Evolutionary conservation across 495 filamentous ascomycete species (phyloP).

Genomic region (Pyronema domesticum): DNA sequence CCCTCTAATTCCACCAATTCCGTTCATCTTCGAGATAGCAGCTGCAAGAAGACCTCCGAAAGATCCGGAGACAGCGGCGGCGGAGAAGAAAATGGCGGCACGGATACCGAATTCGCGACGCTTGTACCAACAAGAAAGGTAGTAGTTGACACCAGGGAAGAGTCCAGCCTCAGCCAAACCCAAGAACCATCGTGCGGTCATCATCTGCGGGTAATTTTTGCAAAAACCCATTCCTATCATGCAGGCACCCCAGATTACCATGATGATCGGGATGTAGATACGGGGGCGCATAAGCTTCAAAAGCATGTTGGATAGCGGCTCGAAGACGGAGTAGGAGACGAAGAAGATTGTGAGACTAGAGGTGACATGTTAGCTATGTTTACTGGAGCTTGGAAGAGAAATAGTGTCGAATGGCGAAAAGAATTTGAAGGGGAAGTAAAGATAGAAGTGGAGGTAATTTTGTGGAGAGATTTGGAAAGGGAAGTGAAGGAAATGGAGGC

Average conservation of each 20-base stretch:
- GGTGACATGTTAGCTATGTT: background rate
- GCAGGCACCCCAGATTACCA: slow-evolving; percentile 45
- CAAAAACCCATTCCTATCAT: slow-evolving; percentile 72
- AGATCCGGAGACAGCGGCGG: slow-evolving; percentile 66
- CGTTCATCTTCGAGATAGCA: slow-evolving; percentile 59
- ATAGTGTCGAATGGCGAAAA: no score
- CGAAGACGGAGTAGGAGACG: slow-evolving; percentile 72
- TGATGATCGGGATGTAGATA: slow-evolving; percentile 39
- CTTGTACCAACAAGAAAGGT: slow-evolving; percentile 75
- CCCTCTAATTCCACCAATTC: slow-evolving; percentile 43
- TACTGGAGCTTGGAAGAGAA: background rate
- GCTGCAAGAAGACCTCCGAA: slow-evolving; percentile 73
- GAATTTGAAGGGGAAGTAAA: no score
- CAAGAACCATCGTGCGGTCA: slow-evolving; percentile 72
- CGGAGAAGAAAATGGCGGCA: slow-evolving; percentile 79
- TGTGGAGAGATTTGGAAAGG: no score
- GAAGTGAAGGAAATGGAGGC: no score
- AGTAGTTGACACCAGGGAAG: slow-evolving; percentile 71
- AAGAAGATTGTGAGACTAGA: slow-evolving; percentile 66
- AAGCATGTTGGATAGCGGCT: slow-evolving; percentile 74
- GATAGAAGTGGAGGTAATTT: no score
- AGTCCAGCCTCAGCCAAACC: slow-evolving; percentile 71
- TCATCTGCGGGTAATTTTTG: slow-evolving; percentile 56
- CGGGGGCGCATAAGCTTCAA: slow-evolving; percentile 60
- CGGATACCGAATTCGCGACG: slow-evolving; percentile 61